These are phyloP conservation scores for Pichia nanzhaoensis DNA, from an alignment of 805 yeast genomes.

Conservation along the genomic window DNA sequence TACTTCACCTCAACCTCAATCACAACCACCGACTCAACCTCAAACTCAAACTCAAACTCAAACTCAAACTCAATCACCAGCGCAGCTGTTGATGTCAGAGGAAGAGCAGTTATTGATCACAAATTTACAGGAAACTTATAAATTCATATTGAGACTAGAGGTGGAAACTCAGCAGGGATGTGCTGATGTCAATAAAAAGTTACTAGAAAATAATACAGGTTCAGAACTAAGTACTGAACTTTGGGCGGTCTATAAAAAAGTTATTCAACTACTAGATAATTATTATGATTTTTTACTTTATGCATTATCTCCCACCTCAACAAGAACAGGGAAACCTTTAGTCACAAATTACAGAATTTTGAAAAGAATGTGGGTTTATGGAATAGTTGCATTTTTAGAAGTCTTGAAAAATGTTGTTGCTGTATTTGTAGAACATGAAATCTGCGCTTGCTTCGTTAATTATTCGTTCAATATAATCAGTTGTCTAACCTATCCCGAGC, in stretches of 20 bases:
- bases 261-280: constrained; percentile 58
- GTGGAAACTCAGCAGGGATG: constrained; percentile 66
- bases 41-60: constrained; percentile 9
- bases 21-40: constrained; percentile 7
- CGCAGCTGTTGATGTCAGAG: constrained; percentile 31
- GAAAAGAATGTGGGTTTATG: constrained; percentile 79
- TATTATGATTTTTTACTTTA: constrained; percentile 67
- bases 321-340: constrained; percentile 70
- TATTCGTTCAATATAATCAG: constrained; percentile 60
- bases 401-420: constrained; percentile 69
- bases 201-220: constrained; percentile 38
- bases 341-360: constrained; percentile 74
- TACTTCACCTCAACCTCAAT: constrained; percentile 4
- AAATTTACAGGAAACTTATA: constrained; percentile 68
- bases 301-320: constrained; percentile 58
- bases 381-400: constrained; percentile 73
- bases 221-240: constrained; percentile 53
- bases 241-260: constrained; percentile 67
- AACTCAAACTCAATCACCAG: constrained; percentile 8
- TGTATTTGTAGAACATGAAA: constrained; percentile 66
- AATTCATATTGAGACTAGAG: constrained; percentile 59
- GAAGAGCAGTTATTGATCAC: constrained; percentile 63
- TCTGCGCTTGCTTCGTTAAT: constrained; percentile 66
- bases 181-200: constrained; percentile 47
- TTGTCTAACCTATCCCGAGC: constrained; percentile 45